phyloP scores from a whole-genome alignment of 306 rosid species.

The Gleditsia sinensis region DNA sequence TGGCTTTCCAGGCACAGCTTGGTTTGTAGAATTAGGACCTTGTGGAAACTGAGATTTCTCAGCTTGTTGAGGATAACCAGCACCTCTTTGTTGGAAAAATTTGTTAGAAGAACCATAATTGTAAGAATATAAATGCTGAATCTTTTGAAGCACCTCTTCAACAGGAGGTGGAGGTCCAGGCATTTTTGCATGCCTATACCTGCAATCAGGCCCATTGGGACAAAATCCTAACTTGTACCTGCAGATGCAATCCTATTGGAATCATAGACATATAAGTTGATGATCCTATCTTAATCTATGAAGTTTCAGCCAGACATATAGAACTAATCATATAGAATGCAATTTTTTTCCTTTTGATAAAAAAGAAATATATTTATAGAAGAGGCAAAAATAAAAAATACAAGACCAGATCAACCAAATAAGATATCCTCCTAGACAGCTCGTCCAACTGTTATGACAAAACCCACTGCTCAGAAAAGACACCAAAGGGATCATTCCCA shows the following conservation, averaged over 20 bases:
- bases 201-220: slow-evolving; percentile 98
- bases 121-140: slow-evolving; percentile 87
- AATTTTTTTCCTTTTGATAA: neutral
- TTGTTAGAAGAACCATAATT: slow-evolving; percentile 67
- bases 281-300: neutral
- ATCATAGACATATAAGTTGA: slow-evolving; percentile 19
- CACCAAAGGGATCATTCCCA: slow-evolving; percentile 28
- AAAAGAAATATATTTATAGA: neutral
- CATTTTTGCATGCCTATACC: slow-evolving; percentile 91
- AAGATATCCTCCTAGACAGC: slow-evolving; percentile 15
- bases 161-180: slow-evolving; percentile 97
- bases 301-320: slow-evolving; percentile 9
- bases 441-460: slow-evolving; percentile 20
- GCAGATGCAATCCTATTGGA: slow-evolving; percentile 39
- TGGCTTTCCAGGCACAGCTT: slow-evolving; percentile 68
- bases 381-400: slow-evolving; percentile 1
- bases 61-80: slow-evolving; percentile 63
- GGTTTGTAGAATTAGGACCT: slow-evolving; percentile 56
- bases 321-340: slow-evolving; percentile 12
- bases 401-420: slow-evolving; percentile 7
- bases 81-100: slow-evolving; percentile 73
- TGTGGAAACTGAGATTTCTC: slow-evolving; percentile 78
- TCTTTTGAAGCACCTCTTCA: slow-evolving; percentile 98
- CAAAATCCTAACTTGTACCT: slow-evolving; percentile 99
- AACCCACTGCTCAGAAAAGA: slow-evolving; percentile 30